phyloP scores from a whole-genome alignment of 768 basidiomycete species.

The Holtermanniella nyarrowii region DNA sequence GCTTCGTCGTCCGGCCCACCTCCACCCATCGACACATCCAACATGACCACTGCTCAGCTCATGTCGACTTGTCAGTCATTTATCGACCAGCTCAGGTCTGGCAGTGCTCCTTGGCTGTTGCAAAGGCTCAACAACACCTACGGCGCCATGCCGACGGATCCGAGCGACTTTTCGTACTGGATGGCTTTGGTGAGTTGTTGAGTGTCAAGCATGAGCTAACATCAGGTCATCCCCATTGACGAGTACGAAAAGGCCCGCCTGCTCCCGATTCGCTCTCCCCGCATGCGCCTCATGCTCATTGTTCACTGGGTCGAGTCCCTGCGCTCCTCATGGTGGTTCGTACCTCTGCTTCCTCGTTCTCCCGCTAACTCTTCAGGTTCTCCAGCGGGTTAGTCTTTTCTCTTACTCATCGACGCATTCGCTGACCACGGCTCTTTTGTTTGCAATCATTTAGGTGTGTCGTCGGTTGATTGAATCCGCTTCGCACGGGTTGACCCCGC shows the following conservation, averaged over 20 bases:
- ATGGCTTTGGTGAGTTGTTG: conserved; percentile 65
- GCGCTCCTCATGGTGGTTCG: conserved; percentile 40
- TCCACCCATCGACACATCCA: conserved; percentile 20
- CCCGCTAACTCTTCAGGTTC: conserved; percentile 14
- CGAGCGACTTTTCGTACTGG: conserved; percentile 71
- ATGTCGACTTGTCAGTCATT: conserved; percentile 55
- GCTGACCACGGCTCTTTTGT: background rate
- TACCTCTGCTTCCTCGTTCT: background rate
- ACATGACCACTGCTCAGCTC: conserved; percentile 49
- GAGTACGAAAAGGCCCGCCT: conserved; percentile 81
- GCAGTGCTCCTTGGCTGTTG: conserved; percentile 85
- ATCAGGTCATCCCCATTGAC: conserved; percentile 75
- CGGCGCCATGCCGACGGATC: conserved; percentile 64
- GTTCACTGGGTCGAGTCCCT: conserved; percentile 90
- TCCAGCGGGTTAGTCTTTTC: conserved; percentile 18
- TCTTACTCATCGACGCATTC: background rate
- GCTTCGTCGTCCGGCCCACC: background rate
- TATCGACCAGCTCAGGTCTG: conserved; percentile 52
- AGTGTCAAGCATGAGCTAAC: too few species aligned
- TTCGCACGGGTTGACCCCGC: background rate
- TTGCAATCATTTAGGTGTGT: background rate
- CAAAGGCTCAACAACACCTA: conserved; percentile 72
- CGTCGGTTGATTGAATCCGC: background rate
- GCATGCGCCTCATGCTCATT: conserved; percentile 69
- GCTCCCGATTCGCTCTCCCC: conserved; percentile 58